Base-by-base conservation (phyloP, 2,329 filamentous ascomycete genomes). In the Hymenoscyphus scutula region DNA sequence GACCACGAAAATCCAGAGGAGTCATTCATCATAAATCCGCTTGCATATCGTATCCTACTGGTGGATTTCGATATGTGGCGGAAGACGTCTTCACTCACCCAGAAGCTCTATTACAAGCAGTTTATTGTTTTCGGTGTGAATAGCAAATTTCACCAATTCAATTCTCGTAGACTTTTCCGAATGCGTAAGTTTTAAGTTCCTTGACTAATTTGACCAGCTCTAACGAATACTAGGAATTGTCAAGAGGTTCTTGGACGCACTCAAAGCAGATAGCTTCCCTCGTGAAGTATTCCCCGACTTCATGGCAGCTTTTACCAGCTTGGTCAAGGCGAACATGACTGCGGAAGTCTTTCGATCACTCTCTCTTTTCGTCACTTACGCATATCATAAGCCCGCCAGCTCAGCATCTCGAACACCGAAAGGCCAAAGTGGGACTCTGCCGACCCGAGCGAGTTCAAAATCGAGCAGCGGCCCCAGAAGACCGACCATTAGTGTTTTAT, bases 1-100 rank as follows among this genome's bases (percentile, higher is more conserved):
- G 88, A 93, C 65, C 87, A 89, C 67, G 79, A 84, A n/a, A 82
- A 87, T 37, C 91, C 92, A 0, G 86, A 92, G 62, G 89, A 94
- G 62, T 97, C 94, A 1, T 91, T 97, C 70, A 96, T 99, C 73
- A 90, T 96, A 69, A 99, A 99, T 70, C 94, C 95, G 0, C 82
- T 99, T 65, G 95, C 94, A 3, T 99, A 98, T 76, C 88, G 95
- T 54, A 89, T 97, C 37, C 81, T 99, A 19, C 82, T 99, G 30
- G 91, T 98, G 60, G 95, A 99, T 75, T 86, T 96, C 68, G 94
- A 97, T 71, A 89, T 94, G 23, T 99, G 95, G 95, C 86, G 94
- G 67, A 88, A 86, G 75, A 90, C 90, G 25, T 88, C 90, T 37
- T 74, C 86, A 5, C 82, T 87, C 19, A 91, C 93, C 0, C 92